A percentile compares a stretch with the other conserved stretches of the same genome.
phyloP scores from a whole-genome alignment of 2,329 filamentous ascomycete species.

The Berkeleyomyces basicola region DNA sequence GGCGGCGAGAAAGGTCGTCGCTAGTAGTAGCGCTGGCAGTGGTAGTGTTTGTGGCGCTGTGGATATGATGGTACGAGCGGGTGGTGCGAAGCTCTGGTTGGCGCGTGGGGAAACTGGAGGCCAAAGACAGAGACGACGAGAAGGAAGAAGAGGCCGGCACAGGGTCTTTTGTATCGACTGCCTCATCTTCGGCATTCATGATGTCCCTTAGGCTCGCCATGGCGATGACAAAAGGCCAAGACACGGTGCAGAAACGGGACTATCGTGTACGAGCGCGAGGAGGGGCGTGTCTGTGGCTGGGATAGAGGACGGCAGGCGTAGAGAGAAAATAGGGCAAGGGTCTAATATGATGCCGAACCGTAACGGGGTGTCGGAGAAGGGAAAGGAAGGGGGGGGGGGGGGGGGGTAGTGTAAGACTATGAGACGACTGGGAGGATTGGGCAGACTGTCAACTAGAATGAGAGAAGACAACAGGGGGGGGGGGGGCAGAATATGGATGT shows the following conservation, averaged over 20 bases:
- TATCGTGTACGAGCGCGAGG: background rate
- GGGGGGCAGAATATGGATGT: background rate
- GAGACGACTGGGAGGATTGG: too few relatives aligned
- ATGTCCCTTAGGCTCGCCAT: slow-evolving; percentile 14
- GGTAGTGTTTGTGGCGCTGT: background rate
- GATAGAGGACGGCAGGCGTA: too few relatives aligned
- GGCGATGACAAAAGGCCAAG: background rate
- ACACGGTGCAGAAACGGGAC: background rate
- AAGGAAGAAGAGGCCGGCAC: slow-evolving; percentile 3
- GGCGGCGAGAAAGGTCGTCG: background rate
- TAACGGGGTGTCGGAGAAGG: background rate
- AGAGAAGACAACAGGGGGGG: background rate
- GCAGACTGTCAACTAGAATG: too few relatives aligned
- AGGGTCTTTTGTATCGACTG: slow-evolving; percentile 9
- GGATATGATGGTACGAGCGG: background rate
- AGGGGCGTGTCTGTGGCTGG: background rate
- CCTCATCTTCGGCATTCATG: slow-evolving; percentile 13
- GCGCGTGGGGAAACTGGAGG: slow-evolving; percentile 1
- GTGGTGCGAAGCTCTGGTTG: background rate
- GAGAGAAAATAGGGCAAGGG: background rate
- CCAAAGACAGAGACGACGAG: slow-evolving; percentile 1
- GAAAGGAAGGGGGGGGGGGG: background rate
- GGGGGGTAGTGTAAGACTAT: too few relatives aligned
- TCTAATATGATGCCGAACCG: background rate
- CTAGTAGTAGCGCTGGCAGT: background rate